Conservation (phyloP, 1,284 basidiomycete genomes). For the Fomitopsis schrenkii region DNA sequence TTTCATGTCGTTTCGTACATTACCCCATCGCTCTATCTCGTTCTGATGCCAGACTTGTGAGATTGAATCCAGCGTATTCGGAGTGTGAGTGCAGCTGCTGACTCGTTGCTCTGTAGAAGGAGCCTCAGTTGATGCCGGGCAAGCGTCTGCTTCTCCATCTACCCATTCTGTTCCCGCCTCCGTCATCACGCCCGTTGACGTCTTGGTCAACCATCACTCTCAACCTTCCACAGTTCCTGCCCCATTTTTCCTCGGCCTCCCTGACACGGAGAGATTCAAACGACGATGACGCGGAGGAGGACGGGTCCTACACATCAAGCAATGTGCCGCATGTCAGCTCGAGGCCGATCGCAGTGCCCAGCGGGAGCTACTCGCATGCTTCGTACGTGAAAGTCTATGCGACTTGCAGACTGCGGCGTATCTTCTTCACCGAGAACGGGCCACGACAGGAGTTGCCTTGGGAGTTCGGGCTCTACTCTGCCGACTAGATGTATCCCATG, state of each 20-base stretch:
- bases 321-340: not conserved
- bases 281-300: conserved; percentile 6
- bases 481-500: not conserved
- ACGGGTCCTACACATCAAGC: not conserved
- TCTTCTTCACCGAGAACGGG: conserved; percentile 70
- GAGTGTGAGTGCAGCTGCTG: conserved; percentile 4
- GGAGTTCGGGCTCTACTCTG: conserved; percentile 62
- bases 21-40: too few species aligned
- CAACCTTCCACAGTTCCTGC: conserved; percentile 56
- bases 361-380: conserved; percentile 58
- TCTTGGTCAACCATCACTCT: conserved; percentile 69
- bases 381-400: conserved; percentile 77
- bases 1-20: not conserved
- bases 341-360: conserved; percentile 37
- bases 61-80: not conserved
- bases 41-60: too few species aligned
- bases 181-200: conserved; percentile 55
- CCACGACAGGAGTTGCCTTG: conserved; percentile 55
- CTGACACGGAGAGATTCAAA: conserved; percentile 27
- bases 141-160: conserved; percentile 59
- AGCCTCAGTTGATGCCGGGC: conserved; percentile 46
- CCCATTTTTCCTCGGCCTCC: conserved; percentile 56
- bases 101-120: conserved; percentile 39
- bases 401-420: conserved; percentile 72
- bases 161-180: conserved; percentile 62